Conservation (phyloP, 106 monocot genomes). For the Apostasia shenzhenica region DNA sequence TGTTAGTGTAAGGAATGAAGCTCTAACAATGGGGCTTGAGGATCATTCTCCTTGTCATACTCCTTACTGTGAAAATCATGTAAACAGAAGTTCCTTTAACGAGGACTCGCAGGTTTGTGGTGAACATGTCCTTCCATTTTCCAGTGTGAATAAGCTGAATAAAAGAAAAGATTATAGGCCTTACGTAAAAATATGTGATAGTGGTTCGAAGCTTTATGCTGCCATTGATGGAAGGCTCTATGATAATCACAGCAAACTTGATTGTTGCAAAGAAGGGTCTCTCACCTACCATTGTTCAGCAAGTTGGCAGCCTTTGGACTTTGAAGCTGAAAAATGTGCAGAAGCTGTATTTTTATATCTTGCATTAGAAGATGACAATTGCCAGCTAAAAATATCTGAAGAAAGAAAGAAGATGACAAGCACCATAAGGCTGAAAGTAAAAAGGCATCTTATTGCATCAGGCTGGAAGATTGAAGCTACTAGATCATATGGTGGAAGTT, state of each 20-base stretch:
- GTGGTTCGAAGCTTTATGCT: background rate
- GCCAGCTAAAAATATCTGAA: background rate
- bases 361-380: background rate
- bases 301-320: constrained; percentile 26
- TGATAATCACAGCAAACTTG: background rate
- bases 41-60: background rate
- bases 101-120: background rate
- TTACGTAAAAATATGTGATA: background rate
- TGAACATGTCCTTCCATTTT: background rate
- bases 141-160: constrained; percentile 4
- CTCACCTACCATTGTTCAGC: background rate
- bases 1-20: background rate
- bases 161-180: background rate
- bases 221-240: background rate
- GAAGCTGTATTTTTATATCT: constrained; percentile 27
- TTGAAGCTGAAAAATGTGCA: constrained; percentile 34
- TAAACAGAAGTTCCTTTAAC: background rate
- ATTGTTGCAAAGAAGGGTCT: constrained; percentile 1
- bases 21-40: background rate
- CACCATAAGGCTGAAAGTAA: constrained; percentile 10
- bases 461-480: constrained; percentile 37
- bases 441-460: constrained; percentile 42
- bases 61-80: background rate
- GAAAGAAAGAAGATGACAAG: background rate
- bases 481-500: background rate